Percentiles rank a stretch among this genome's conserved stretches.
Conservation (phyloP, 208 protist genomes). For the Jaenimonas drosophilae region DNA sequence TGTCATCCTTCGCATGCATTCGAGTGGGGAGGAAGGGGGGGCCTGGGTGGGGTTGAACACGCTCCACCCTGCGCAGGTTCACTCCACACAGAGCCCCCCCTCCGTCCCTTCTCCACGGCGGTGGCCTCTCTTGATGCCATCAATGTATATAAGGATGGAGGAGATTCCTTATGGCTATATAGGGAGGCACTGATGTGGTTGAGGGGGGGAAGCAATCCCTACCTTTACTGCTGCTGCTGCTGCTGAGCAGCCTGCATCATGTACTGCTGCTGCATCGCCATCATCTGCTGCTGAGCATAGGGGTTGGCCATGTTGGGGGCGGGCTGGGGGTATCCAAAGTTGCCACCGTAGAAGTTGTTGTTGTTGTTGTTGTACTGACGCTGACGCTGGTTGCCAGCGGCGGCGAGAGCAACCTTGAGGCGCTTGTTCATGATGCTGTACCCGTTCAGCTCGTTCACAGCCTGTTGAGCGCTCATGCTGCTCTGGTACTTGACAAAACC, state of each 20-base stretch:
- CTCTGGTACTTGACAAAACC: constrained; percentile 87
- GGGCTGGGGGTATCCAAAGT: constrained; percentile 11
- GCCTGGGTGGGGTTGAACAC: too few relatives aligned
- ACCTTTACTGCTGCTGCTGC: constrained; percentile 23
- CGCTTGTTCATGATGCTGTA: constrained; percentile 84
- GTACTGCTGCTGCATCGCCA: constrained; percentile 54
- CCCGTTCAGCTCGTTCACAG: constrained; percentile 72
- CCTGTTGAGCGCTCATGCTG: constrained; percentile 57
- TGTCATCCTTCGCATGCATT: too few relatives aligned
- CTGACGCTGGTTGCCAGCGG: constrained; percentile 54
- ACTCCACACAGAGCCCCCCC: too few relatives aligned
- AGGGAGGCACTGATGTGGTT: too few relatives aligned
- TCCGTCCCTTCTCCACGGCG: too few relatives aligned
- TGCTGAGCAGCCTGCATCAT: constrained; percentile 30
- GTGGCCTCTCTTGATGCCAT: too few relatives aligned
- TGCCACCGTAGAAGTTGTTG: constrained; percentile 31
- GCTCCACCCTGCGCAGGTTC: too few relatives aligned
- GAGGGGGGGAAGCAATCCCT: too few relatives aligned
- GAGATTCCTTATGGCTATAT: too few relatives aligned
- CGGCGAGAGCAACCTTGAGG: constrained; percentile 79
- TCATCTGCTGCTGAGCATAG: constrained; percentile 66
- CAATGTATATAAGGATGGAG: too few relatives aligned
- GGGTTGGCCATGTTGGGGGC: constrained; percentile 5
- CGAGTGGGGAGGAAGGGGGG: too few relatives aligned
- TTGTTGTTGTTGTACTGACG: constrained; percentile 20